Evolutionary conservation across 106 monocot species (phyloP).

Genomic region (Dioscorea dumetorum): DNA sequence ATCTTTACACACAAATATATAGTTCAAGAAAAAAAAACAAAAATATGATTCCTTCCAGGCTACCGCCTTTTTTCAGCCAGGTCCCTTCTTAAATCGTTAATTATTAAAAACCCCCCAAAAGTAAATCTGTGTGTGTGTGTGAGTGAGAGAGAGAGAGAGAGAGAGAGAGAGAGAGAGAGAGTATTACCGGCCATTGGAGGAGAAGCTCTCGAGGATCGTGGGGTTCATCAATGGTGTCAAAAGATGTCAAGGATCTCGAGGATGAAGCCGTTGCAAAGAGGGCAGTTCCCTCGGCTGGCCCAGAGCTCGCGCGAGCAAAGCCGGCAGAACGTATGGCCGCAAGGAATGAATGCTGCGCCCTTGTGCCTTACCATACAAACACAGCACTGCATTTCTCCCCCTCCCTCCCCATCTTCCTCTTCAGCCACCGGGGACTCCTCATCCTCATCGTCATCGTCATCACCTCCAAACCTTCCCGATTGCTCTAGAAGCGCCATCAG

Average conservation of each 20-base stretch:
- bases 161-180: background rate
- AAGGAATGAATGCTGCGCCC: constrained; percentile 28
- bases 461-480: background rate
- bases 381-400: constrained; percentile 19
- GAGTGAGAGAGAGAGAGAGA: background rate
- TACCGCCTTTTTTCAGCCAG: no score
- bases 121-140: no score
- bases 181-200: background rate
- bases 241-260: constrained; percentile 41
- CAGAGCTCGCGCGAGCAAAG: constrained; percentile 34
- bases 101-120: no score
- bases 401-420: constrained; percentile 1
- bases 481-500: constrained; percentile 25
- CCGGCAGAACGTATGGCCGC: constrained; percentile 45
- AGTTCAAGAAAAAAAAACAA: background rate
- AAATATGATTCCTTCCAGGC: no score
- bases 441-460: background rate
- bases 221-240: background rate
- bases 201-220: background rate
- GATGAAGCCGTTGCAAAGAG: constrained; percentile 31
- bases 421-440: background rate
- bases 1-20: no score
- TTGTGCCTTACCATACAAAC: constrained; percentile 42
- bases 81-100: no score
- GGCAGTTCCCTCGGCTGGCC: constrained; percentile 29